These are phyloP conservation scores for Brassica cretica DNA, from an alignment of 345 rosid genomes.

Conservation along the genomic window DNA sequence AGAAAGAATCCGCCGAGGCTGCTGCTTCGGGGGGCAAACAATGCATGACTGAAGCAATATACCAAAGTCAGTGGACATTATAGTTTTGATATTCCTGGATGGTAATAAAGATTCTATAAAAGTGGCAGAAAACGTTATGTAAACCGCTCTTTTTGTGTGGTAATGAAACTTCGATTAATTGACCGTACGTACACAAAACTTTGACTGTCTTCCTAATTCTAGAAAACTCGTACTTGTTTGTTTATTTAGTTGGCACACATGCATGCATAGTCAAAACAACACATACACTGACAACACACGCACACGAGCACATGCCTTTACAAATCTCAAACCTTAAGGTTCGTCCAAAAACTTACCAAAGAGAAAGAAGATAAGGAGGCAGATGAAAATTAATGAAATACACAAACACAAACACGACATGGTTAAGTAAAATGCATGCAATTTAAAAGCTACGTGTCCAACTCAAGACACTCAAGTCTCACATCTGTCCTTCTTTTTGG, in stretches of 20 bases:
- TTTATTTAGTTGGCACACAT: slow-evolving; percentile 35
- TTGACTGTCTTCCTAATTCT: not conserved
- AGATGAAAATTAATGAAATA: not conserved
- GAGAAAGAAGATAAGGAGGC: slow-evolving; percentile 26
- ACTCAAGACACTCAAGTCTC: slow-evolving; percentile 23
- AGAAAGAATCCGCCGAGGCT: slow-evolving; percentile 58
- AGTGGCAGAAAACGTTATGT: slow-evolving; percentile 1
- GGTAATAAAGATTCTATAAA: slow-evolving; percentile 22
- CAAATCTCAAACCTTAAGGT: slow-evolving; percentile 1
- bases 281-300: slow-evolving; percentile 5
- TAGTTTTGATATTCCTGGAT: slow-evolving; percentile 15
- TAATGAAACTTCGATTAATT: not conserved
- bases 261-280: slow-evolving; percentile 25
- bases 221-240: slow-evolving; percentile 8
- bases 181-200: not conserved
- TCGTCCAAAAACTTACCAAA: slow-evolving; percentile 27
- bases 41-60: slow-evolving; percentile 20
- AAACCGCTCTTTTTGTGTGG: not conserved
- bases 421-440: slow-evolving; percentile 40
- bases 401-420: not conserved
- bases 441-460: slow-evolving; percentile 35
- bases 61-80: slow-evolving; percentile 1
- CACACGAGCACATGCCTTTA: slow-evolving; percentile 2
- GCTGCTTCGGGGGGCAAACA: slow-evolving; percentile 34
- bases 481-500: slow-evolving; percentile 41